phyloP scores from a whole-genome alignment of 306 rosid species.

The Quercus glauca region DNA sequence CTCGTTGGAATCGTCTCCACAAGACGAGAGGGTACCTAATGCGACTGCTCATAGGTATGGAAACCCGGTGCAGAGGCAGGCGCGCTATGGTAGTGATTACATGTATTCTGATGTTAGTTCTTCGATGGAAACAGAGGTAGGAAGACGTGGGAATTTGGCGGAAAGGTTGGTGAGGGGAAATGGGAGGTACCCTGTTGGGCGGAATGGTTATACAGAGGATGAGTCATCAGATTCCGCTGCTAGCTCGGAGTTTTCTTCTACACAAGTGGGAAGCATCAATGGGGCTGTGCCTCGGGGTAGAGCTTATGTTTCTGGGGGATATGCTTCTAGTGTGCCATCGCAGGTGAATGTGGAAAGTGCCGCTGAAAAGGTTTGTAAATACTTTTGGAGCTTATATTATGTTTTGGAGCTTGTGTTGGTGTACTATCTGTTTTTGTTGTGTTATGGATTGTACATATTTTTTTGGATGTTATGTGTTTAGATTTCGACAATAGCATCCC shows the following conservation, averaged over 20 bases:
- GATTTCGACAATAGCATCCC: background rate
- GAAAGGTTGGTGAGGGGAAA: constrained; percentile 32
- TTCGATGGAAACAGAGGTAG: constrained; percentile 72
- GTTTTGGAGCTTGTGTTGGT: background rate
- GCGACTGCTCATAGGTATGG: constrained; percentile 39
- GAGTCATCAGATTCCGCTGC: constrained; percentile 88
- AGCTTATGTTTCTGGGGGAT: constrained; percentile 67
- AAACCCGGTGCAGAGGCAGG: constrained; percentile 33
- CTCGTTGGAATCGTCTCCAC: constrained; percentile 87
- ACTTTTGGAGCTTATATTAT: background rate
- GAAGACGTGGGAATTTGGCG: constrained; percentile 37
- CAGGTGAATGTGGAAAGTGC: constrained; percentile 49
- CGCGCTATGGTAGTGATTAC: constrained; percentile 57
- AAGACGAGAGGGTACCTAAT: constrained; percentile 42
- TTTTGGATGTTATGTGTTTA: background rate
- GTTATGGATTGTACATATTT: background rate
- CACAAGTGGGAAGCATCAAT: constrained; percentile 79
- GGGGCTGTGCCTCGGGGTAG: constrained; percentile 50
- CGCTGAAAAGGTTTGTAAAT: constrained; percentile 55
- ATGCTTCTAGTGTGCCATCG: constrained; percentile 70
- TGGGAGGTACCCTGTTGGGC: constrained; percentile 44
- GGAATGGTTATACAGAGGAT: constrained; percentile 67
- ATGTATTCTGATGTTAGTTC: constrained; percentile 86
- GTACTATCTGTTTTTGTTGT: constrained; percentile 3
- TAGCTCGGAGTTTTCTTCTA: constrained; percentile 83